Evolutionary conservation across 2,329 filamentous ascomycete genomes (phyloP), one percentile per base, ranked within the genome.

Genomic region (Stemphylium beticola): DNA sequence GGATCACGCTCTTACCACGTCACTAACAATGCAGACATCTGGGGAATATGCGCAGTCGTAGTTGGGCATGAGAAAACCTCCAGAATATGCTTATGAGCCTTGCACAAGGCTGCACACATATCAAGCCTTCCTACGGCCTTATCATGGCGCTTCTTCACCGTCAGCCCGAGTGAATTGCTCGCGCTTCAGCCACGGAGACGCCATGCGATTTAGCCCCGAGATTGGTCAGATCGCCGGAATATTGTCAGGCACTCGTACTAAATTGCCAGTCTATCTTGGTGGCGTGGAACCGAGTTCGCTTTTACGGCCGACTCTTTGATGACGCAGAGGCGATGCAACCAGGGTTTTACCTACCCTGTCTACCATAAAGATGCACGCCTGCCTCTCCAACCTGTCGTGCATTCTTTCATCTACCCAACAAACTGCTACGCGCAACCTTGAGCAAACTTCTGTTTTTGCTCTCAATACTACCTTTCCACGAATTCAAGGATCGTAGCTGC

Each of bases 301-400:
- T 48, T 55, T 37, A 33, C 37, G 45, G 38, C 49, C 38, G 54
- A 15, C 44, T 50, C 42, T 38, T 56, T 48, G 49, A 62, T 62
- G 57, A 62, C 57, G 60, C 53, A 60, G 41, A 33, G 54, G 53
- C 49, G 24, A 50, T 56, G 58, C 53, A 49, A 57, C 37, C 32
- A 40, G 29, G 18, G 22, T 29, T 20, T 31, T 38, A 32, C 34
- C n/a, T 36, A 14, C 20, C 32, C 29, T 45, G 42, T 36, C 18
- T 36, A 45, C 39, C 22, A 57, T 55, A 55, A 60, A 60, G 50
- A 52, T 52, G 31, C 44, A 34, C 51, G 51, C 34, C 43, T 58
- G 50, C 50, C 49, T 49, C 33, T 34, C 38, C 29, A 24, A 15
- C 41, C 26, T 29, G 9, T 39, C 48, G 32, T 33, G 24, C 24